Evolutionary conservation across 257 asterid genomes (phyloP), one percentile per base, ranked within the genome.

Genomic region (Jacaranda mimosifolia): DNA sequence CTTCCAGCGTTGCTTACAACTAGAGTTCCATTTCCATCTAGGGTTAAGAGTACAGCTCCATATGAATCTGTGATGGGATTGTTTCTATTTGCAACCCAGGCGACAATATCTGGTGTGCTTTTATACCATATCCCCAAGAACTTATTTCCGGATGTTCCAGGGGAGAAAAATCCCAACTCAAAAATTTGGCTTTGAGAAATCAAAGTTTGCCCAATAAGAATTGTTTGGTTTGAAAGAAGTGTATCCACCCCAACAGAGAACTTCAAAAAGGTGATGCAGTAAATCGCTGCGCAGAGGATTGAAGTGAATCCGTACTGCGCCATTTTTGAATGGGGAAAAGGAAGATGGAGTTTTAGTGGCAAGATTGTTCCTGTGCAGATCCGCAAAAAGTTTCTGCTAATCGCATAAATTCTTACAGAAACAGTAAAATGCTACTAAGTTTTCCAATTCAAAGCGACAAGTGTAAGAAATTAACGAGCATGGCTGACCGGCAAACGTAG

Each of bases 31-130:
- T 68, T 71, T 52, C 32, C 58, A 38, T 60, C 62, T 53, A 79
- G 1, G 1, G 74, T 11, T 35, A 83, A 65, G 51, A 45, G 7
- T 13, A 2, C 32, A 26, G 68, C 75, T 69, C 68, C 70, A 4
- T 58, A 35, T 21, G 81, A 64, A 21, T 48, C 43, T 1, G 59
- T 7, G 42, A 79, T 40, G 58, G 84, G 87, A 5, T 72, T 13
- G 72, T 72, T 76, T 10, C 87, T 60, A 42, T 83, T 83, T 36
- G 87, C 83, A 43, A 83, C 84, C 87, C 87, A 79, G 43, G 66
- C 79, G 9, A 73, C 68, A 3, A 66, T 39, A 7, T 68, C 77
- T 2, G 82, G 84, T 15, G 82, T 83, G 59, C 55, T 26, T 71
- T 59, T 79, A 64, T 70, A 79, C 86, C 86, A 83, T 57, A 83